Evolutionary conservation across 495 filamentous ascomycete genomes (phyloP).

Genomic region (Chaetomium fimeti): DNA sequence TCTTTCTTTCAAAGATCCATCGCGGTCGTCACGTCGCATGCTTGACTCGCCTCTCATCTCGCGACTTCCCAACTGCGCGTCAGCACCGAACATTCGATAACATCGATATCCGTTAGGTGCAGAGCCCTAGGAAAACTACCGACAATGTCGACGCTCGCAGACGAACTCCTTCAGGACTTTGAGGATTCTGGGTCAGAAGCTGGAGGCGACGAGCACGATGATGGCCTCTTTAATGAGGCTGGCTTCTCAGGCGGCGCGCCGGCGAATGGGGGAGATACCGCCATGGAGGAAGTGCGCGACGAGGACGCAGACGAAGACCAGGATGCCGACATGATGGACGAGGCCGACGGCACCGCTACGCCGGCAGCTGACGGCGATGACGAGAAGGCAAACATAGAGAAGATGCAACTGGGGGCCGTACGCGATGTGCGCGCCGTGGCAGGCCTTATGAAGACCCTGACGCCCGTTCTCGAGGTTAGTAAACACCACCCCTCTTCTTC

Average conservation of each 20-base stretch:
- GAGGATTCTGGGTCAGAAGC: slow-evolving; percentile 67
- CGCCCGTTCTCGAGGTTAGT: slow-evolving; percentile 76
- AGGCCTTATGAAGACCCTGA: slow-evolving; percentile 70
- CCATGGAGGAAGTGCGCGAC: slow-evolving; percentile 34
- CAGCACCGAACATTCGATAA: not conserved
- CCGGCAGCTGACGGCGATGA: slow-evolving; percentile 60
- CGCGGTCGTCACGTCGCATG: slow-evolving; percentile 6
- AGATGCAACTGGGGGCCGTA: slow-evolving; percentile 69
- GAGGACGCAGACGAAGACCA: slow-evolving; percentile 49
- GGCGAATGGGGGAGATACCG: slow-evolving; percentile 29
- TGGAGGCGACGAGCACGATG: slow-evolving; percentile 54
- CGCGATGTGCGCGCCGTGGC: slow-evolving; percentile 74
- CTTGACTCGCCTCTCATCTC: not conserved
- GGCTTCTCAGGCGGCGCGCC: slow-evolving; percentile 21
- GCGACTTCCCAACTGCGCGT: not conserved
- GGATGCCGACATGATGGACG: slow-evolving; percentile 52
- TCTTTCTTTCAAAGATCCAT: slow-evolving; percentile 8
- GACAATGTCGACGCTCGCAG: slow-evolving; percentile 73
- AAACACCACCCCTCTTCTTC: slow-evolving; percentile 15
- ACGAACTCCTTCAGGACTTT: slow-evolving; percentile 87
- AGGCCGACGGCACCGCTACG: slow-evolving; percentile 39
- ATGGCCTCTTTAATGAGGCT: slow-evolving; percentile 41
- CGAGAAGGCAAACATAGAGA: slow-evolving; percentile 70
- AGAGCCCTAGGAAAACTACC: too few relatives aligned
- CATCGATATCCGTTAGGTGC: not conserved